Evolutionary conservation across 1,139 yeast genomes (phyloP).

Genomic region (Yamadazyma oceani): DNA sequence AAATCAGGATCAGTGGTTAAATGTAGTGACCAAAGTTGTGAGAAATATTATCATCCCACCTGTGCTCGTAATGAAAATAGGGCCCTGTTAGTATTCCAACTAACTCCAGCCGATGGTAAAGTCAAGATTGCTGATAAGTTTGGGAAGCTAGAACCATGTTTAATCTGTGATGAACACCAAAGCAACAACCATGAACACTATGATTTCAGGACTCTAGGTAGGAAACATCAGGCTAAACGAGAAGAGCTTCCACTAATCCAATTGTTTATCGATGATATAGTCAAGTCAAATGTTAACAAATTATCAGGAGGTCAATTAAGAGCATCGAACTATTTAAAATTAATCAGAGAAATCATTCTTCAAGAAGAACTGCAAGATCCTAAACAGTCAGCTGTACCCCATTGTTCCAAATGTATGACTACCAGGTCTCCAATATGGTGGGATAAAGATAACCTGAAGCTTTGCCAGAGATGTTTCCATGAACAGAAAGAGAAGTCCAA

Average conservation of each 20-base stretch:
- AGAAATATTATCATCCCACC: slow-evolving; percentile 51
- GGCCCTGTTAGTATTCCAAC: slow-evolving; percentile 46
- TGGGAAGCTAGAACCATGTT: slow-evolving; percentile 45
- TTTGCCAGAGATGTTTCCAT: slow-evolving; percentile 39
- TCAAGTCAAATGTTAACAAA: slow-evolving; percentile 20
- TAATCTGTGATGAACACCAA: slow-evolving; percentile 45
- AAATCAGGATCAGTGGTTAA: slow-evolving; percentile 8
- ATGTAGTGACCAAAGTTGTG: slow-evolving; percentile 10
- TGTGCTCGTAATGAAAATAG: slow-evolving; percentile 52
- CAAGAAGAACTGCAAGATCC: slow-evolving; percentile 2
- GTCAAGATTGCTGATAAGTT: slow-evolving; percentile 25
- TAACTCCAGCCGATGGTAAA: slow-evolving; percentile 27
- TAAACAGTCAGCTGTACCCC: slow-evolving; percentile 1
- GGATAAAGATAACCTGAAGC: slow-evolving; percentile 13
- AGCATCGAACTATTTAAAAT: slow-evolving; percentile 28
- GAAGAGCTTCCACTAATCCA: slow-evolving; percentile 41
- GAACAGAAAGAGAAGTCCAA: slow-evolving; percentile 10
- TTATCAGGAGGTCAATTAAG: slow-evolving; percentile 35
- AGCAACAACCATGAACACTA: slow-evolving; percentile 16
- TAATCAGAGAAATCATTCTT: slow-evolving; percentile 1
- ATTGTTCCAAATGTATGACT: slow-evolving; percentile 27
- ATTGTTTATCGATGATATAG: slow-evolving; percentile 42
- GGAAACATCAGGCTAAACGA: slow-evolving; percentile 24
- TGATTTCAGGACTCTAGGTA: slow-evolving; percentile 32
- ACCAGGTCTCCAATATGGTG: slow-evolving; percentile 44